Base-by-base conservation (phyloP, 1,284 basidiomycete species). In the Singerocomus inundabilis region DNA sequence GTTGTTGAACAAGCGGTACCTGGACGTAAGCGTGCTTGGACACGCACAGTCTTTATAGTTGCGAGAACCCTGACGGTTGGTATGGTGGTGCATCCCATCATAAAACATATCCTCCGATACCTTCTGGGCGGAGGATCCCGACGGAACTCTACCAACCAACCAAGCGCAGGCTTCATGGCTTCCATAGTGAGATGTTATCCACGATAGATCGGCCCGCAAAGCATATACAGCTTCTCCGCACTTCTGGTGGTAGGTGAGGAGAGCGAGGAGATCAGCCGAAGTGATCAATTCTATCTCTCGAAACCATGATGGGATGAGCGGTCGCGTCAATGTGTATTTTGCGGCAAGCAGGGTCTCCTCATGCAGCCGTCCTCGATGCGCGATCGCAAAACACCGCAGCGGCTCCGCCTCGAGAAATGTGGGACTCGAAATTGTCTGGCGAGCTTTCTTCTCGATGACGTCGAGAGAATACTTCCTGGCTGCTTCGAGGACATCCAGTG, bases 391-490 rank as follows among this genome's bases (percentile, higher is more conserved):
- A 31, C 54, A 51, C 7, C 47, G 44, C 21, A 59, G 6, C 2
- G 57, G 42, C 5, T 59, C 51, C 3, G 12, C 44, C 16, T 48
- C 49, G 10, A 62, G 43, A 7, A 60, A 41, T 36, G 59, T 52
- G 1, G 60, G 51, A 37, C 32, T 49, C 6, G 46, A n/a, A 8
- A 60, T 57, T 13, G 49, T 52, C 33, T 51, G 42, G 13, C 56
- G 26, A 3, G 47, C 48, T 25, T 50, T 60, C 33, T 34, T 50
- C 39, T 63, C 49, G 7, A 60, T 63, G 4, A 43, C 34, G 31
- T 58, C 44, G n/a, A 60, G 43, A 15, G 52, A 49, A 32, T 60
- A 60, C 21, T 60, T 60, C 30, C 41, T 38, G 16, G 58, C 58
- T 21, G 52, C 60, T 10, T 60, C 48, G 5, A 62, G 49, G 2